These are phyloP conservation scores for Hyaloscypha bicolor DNA, from an alignment of 495 filamentous ascomycete genomes.

Conservation along the genomic window DNA sequence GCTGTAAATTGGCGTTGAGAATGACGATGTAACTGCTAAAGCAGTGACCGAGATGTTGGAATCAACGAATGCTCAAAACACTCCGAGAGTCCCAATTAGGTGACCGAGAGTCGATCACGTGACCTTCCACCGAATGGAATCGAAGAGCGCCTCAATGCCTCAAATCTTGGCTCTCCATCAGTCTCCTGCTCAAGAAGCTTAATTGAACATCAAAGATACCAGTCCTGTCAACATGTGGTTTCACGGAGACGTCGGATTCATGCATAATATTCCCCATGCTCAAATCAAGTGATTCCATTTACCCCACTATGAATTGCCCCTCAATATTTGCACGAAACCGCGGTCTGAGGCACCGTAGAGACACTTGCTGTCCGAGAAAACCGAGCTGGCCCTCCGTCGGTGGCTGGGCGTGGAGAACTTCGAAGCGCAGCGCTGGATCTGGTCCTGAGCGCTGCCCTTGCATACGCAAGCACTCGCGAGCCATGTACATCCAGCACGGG, in stretches of 20 bases:
- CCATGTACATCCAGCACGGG: neutral
- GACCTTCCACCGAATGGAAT: neutral
- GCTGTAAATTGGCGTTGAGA: neutral
- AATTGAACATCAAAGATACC: slow-evolving; percentile 23
- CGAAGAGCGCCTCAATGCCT: neutral
- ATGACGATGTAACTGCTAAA: neutral
- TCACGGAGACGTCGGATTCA: slow-evolving; percentile 13
- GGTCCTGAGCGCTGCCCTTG: slow-evolving; percentile 15
- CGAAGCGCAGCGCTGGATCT: neutral
- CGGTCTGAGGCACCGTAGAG: slow-evolving; percentile 27
- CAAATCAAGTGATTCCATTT: slow-evolving; percentile 18
- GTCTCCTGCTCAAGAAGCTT: slow-evolving; percentile 14
- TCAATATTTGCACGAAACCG: slow-evolving; percentile 22
- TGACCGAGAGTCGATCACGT: slow-evolving; percentile 11
- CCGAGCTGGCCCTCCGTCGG: slow-evolving; percentile 6
- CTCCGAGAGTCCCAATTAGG: neutral
- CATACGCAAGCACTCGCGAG: slow-evolving; percentile 28
- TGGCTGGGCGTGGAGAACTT: slow-evolving; percentile 9
- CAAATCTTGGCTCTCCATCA: slow-evolving; percentile 5
- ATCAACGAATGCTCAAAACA: neutral
- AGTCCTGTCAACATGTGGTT: slow-evolving; percentile 9
- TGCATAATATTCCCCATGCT: slow-evolving; percentile 15
- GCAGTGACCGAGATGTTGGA: neutral
- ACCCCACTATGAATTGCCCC: slow-evolving; percentile 30
- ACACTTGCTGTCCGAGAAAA: slow-evolving; percentile 24